Evolutionary conservation across 108 stramenopile species (phyloP), one percentile per base, ranked within the genome.

Genomic region (Nitzschia sp.): DNA sequence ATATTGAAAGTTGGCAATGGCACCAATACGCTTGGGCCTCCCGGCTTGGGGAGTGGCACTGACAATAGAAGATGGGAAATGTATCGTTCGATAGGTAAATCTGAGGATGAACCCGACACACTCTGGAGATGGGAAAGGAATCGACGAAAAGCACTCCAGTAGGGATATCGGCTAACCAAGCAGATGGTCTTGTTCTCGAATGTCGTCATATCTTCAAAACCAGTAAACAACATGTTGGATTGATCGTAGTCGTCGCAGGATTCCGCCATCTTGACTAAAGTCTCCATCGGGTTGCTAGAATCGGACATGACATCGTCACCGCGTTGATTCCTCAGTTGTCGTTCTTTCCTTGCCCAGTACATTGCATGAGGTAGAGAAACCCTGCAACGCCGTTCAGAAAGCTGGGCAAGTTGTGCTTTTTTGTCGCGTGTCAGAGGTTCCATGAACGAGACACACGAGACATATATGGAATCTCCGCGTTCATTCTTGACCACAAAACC

Each of bases 401-500:
- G 64, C 51, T 63, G 50, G 55, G 70, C 65, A 9, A 93, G 67
- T 59, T 93, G 86, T 17, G 54, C 51, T 55, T 65, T 58, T 37
- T 90, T 86, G 12, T 52, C 52, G 14, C 50, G 74, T 5, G 86
- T 89, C 72, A 91, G 29, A 8, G 89, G 89, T 67, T 90, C 92
- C 75, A 90, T 78, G 72, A 93, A 93, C 12, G 92, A 86, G 44
- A 93, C 85, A 62, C 92, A 93, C 0, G 88, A 89, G 8, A 93
- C 88, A 73, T 72, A 81, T n/a, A 79, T 79, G 67, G 85, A 86
- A 71, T 93, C 88, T 22, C 91, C 91, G 17, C 86, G 81, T 65
- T 93, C 91, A 65, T 93, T 93, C 76, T 93, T 93, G n/a, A 93
- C 89, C 9, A 91, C 89, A 73, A 93, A 93, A 0, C 92, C 92